Percentiles rank a stretch among this genome's conserved stretches.
These are phyloP conservation scores for Ogataea minuta DNA, from an alignment of 805 yeast genomes.

Conservation along the genomic window DNA sequence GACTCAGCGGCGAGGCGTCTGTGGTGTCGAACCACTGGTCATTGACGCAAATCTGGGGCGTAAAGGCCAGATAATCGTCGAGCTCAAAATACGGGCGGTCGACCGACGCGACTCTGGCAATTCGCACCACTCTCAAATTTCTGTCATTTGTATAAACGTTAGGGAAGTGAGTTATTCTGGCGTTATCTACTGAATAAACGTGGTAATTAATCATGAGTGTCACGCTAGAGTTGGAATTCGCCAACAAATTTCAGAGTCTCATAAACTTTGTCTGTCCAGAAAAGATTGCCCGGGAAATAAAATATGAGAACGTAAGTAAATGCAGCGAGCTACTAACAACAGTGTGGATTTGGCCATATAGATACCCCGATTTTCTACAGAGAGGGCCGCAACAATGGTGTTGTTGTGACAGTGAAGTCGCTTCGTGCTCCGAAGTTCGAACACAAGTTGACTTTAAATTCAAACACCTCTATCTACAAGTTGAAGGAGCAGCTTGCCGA, in stretches of 20 bases:
- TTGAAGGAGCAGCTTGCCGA: slow-evolving; percentile 39
- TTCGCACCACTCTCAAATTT: slow-evolving; percentile 57
- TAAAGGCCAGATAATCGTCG: slow-evolving; percentile 28
- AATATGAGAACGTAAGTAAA: slow-evolving; percentile 14
- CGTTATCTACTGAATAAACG: slow-evolving; percentile 42
- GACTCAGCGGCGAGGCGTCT: slow-evolving; percentile 51
- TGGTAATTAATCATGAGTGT: slow-evolving; percentile 53
- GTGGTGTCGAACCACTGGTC: slow-evolving; percentile 49
- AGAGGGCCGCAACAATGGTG: slow-evolving; percentile 27
- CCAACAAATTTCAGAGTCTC: slow-evolving; percentile 46
- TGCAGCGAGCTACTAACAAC: background rate
- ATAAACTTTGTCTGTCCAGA: slow-evolving; percentile 42
- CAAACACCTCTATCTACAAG: slow-evolving; percentile 33
- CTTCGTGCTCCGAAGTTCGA: slow-evolving; percentile 71
- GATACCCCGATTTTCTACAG: slow-evolving; percentile 33
- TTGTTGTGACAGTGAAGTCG: slow-evolving; percentile 52
- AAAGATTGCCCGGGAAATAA: slow-evolving; percentile 15
- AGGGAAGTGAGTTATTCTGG: slow-evolving; percentile 64
- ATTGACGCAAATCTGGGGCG: slow-evolving; percentile 38
- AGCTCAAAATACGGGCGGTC: slow-evolving; percentile 60
- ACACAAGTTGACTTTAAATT: slow-evolving; percentile 15
- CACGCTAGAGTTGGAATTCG: slow-evolving; percentile 43
- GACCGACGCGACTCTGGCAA: slow-evolving; percentile 51
- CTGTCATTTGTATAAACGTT: slow-evolving; percentile 42
- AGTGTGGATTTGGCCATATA: slow-evolving; percentile 9